Conservation (phyloP, 257 asterid genomes). For the Solanum chmielewskii region DNA sequence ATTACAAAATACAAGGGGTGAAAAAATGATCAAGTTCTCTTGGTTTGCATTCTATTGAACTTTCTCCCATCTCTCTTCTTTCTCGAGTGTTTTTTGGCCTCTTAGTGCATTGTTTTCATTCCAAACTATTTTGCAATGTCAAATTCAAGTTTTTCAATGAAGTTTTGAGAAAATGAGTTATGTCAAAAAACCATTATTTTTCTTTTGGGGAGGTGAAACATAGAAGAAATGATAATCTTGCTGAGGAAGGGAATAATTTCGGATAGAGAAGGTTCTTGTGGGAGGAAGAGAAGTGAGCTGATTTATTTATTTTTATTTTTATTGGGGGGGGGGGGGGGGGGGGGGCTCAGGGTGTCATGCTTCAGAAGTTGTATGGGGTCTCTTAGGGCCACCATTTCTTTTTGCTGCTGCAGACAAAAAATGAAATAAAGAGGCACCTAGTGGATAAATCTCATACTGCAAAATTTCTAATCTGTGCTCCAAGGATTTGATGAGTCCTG, state of each 20-base stretch:
- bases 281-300: too few species aligned
- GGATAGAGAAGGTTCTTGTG: too few species aligned
- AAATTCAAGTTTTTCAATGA: too few species aligned
- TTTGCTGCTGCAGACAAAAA: neutral
- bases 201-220: too few species aligned
- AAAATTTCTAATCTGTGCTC: neutral
- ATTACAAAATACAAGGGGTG: neutral
- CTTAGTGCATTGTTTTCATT: neutral
- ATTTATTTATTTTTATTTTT: neutral
- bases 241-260: too few species aligned
- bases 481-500: neutral
- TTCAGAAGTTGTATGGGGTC: neutral
- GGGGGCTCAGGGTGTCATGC: neutral
- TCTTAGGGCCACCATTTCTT: neutral
- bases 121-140: neutral
- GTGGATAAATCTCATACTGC: neutral
- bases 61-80: neutral
- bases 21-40: neutral
- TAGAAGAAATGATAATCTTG: too few species aligned
- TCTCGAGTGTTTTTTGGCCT: neutral
- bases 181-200: too few species aligned
- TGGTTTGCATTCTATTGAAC: neutral
- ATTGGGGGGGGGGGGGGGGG: too few species aligned
- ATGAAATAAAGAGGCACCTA: neutral
- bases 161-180: too few species aligned